These are phyloP conservation scores for Candida nemodendra DNA, from an alignment of 805 yeast species.

Conservation along the genomic window DNA sequence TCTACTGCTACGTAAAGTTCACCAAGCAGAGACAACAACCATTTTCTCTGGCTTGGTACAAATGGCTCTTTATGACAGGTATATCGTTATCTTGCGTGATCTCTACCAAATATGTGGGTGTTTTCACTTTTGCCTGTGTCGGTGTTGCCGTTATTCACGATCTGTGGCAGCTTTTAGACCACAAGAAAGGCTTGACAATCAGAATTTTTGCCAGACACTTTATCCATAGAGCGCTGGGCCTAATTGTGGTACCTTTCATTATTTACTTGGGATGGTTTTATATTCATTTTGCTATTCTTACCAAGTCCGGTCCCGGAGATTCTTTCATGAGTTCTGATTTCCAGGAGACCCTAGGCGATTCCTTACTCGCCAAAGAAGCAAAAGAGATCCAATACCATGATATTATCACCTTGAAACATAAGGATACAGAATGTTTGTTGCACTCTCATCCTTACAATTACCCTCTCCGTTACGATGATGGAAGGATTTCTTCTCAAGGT, in stretches of 20 bases:
- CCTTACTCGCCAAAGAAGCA: conserved; percentile 68
- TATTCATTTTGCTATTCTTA: conserved; percentile 80
- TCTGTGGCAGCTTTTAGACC: conserved; percentile 83
- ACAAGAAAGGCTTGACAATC: conserved; percentile 60
- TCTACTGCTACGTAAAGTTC: conserved; percentile 77
- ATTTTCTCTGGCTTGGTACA: conserved; percentile 76
- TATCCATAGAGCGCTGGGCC: conserved; percentile 63
- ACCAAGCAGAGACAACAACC: conserved; percentile 66
- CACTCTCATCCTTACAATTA: conserved; percentile 79
- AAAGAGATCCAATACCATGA: conserved; percentile 76
- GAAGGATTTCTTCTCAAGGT: conserved; percentile 89
- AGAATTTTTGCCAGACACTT: conserved; percentile 65
- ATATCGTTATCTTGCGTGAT: conserved; percentile 85
- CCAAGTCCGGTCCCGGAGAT: conserved; percentile 94
- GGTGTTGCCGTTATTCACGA: conserved; percentile 86
- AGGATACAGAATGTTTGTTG: conserved; percentile 71
- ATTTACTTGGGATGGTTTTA: conserved; percentile 89
- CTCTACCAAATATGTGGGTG: conserved; percentile 95
- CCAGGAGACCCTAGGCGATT: conserved; percentile 89
- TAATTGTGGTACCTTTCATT: conserved; percentile 76
- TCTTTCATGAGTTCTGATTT: conserved; percentile 91
- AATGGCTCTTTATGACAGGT: conserved; percentile 85
- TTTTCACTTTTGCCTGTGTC: conserved; percentile 81
- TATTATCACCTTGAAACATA: conserved; percentile 72
- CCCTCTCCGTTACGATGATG: conserved; percentile 94